A percentile compares a stretch with the other conserved stretches of the same genome.
Conservation (phyloP, 306 rosid genomes). For the Gleditsia sinensis region DNA sequence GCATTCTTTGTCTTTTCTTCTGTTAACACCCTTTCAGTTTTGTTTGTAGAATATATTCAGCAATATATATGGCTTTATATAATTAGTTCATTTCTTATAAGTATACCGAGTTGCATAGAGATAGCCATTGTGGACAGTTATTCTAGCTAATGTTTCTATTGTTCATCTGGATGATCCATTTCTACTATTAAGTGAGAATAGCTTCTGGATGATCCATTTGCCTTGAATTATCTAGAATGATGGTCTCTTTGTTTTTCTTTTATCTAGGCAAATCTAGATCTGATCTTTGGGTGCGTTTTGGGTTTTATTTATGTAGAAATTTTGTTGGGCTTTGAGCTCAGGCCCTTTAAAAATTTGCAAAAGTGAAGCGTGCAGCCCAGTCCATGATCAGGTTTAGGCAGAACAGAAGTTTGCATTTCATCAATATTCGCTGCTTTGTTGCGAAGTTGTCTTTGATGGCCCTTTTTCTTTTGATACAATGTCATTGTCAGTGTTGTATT, state of each 20-base stretch:
- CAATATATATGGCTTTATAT: constrained; percentile 9
- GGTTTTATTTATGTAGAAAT: too few relatives aligned
- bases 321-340: too few relatives aligned
- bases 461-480: background rate
- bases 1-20: background rate
- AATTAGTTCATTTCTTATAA: background rate
- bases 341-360: background rate
- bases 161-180: background rate
- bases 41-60: background rate
- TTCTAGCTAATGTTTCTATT: constrained; percentile 7
- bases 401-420: constrained; percentile 18
- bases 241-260: background rate
- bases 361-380: background rate
- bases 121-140: background rate
- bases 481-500: background rate
- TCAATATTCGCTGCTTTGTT: background rate
- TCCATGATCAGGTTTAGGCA: background rate
- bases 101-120: background rate
- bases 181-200: background rate
- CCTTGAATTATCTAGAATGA: background rate
- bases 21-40: background rate
- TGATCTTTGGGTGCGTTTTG: background rate
- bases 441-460: background rate
- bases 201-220: background rate
- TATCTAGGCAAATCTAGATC: background rate